Evolutionary conservation across 2,329 filamentous ascomycete genomes (phyloP).

Genomic region (Ascocoryne sarcoides): DNA sequence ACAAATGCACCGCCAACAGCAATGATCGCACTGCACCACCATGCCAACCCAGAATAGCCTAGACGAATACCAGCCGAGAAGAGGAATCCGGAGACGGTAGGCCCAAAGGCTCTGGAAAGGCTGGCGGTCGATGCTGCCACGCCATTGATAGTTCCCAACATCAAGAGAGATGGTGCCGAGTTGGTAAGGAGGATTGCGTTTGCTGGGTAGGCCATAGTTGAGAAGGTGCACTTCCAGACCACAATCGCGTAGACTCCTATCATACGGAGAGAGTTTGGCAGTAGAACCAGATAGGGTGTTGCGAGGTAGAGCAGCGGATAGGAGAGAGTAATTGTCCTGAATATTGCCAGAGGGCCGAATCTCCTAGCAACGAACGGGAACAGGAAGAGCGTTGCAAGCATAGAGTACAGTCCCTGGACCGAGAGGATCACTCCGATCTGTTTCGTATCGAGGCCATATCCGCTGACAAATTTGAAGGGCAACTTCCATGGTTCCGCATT

Average conservation of each 20-base stretch:
- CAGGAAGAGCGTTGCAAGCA: slow-evolving; percentile 66
- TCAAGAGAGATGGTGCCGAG: slow-evolving; percentile 71
- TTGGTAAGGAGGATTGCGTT: slow-evolving; percentile 86
- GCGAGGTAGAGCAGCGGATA: slow-evolving; percentile 85
- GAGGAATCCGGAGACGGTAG: slow-evolving; percentile 76
- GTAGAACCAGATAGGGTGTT: slow-evolving; percentile 80
- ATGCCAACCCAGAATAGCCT: slow-evolving; percentile 80
- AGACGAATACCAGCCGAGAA: slow-evolving; percentile 71
- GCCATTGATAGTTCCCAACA: slow-evolving; percentile 88
- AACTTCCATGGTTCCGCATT: slow-evolving; percentile 45
- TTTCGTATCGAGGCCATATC: slow-evolving; percentile 75
- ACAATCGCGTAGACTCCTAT: slow-evolving; percentile 68
- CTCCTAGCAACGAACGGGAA: slow-evolving; percentile 70
- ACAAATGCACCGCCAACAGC: slow-evolving; percentile 66
- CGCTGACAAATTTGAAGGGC: slow-evolving; percentile 83
- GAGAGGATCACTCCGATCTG: slow-evolving; percentile 83
- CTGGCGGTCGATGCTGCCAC: slow-evolving; percentile 87
- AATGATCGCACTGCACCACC: slow-evolving; percentile 82
- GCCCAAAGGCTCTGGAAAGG: slow-evolving; percentile 78
- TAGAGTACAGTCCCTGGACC: slow-evolving; percentile 80
- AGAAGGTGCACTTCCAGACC: slow-evolving; percentile 87
- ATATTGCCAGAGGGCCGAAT: slow-evolving; percentile 72
- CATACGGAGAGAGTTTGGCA: slow-evolving; percentile 64
- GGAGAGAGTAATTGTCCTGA: slow-evolving; percentile 68
- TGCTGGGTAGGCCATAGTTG: slow-evolving; percentile 84